These are phyloP conservation scores for Blastomyces silverae DNA, from an alignment of 2,329 filamentous ascomycete genomes.

Conservation along the genomic window DNA sequence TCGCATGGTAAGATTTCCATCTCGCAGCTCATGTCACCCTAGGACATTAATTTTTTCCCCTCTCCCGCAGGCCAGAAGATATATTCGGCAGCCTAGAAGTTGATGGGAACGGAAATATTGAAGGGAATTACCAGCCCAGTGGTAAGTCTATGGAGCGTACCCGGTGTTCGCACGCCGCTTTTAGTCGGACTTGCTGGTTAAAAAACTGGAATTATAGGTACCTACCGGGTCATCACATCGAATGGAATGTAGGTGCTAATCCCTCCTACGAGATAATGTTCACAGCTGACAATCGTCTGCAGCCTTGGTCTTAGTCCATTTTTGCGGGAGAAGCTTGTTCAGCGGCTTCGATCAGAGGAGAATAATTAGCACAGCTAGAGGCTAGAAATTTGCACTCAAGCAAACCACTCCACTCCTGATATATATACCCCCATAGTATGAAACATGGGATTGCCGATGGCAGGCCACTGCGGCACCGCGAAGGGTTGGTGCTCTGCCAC, in stretches of 20 bases:
- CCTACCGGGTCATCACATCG: conserved; percentile 55
- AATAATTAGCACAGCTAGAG: conserved; percentile 26
- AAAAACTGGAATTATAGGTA: conserved; percentile 32
- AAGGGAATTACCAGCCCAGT: conserved; percentile 52
- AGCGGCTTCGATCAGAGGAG: conserved; percentile 37
- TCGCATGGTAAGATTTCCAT: conserved; percentile 45
- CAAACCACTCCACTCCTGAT: conserved; percentile 2
- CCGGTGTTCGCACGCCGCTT: background rate
- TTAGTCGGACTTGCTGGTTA: background rate
- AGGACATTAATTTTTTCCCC: conserved; percentile 17
- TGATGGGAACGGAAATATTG: conserved; percentile 52
- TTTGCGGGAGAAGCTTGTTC: conserved; percentile 45
- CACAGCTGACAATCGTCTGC: conserved; percentile 2
- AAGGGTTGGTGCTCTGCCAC: background rate
- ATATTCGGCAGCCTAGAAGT: conserved; percentile 61
- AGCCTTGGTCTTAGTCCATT: conserved; percentile 46
- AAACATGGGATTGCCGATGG: background rate
- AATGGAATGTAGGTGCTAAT: conserved; percentile 50
- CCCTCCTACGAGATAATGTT: background rate
- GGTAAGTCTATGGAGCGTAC: conserved; percentile 33
- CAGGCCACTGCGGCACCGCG: background rate
- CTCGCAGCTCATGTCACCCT: background rate
- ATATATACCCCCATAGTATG: background rate
- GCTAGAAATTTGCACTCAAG: background rate
- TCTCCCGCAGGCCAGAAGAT: conserved; percentile 50